A percentile compares a stretch with the other conserved stretches of the same genome.
phyloP scores from a whole-genome alignment of 345 rosid genomes.

The Moricandia moricandioides region DNA sequence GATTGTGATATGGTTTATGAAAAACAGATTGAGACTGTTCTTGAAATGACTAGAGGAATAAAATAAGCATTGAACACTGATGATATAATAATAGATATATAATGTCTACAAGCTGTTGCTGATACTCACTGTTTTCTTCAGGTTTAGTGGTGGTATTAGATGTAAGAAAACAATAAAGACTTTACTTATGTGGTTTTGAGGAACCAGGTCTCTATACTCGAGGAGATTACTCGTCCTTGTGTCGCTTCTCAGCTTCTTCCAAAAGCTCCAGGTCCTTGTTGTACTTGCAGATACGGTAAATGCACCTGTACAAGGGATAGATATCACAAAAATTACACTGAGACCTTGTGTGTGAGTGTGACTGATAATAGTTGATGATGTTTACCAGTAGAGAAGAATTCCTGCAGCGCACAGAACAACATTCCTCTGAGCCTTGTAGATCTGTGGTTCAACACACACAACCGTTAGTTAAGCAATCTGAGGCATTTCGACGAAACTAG shows the following conservation, averaged over 20 bases:
- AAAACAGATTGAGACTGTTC: not conserved
- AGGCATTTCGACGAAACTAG: not conserved
- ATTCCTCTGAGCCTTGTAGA: conserved; percentile 87
- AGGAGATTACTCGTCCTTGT: conserved; percentile 52
- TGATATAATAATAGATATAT: not conserved
- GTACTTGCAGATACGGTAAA: conserved; percentile 73
- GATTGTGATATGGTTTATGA: not conserved
- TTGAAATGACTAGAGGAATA: not conserved
- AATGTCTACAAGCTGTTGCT: not conserved
- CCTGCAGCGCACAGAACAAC: conserved; percentile 68
- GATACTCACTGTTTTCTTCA: not conserved
- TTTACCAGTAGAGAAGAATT: conserved; percentile 83
- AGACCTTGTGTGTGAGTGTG: not conserved
- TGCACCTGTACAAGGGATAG: conserved; percentile 44
- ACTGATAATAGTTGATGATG: not conserved
- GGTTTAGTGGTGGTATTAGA: not conserved
- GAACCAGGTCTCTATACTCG: not conserved
- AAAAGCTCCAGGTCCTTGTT: conserved; percentile 62
- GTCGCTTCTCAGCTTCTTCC: conserved; percentile 76
- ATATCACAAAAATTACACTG: not conserved
- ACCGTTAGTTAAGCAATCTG: not conserved
- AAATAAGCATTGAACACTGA: not conserved
- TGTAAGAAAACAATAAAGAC: not conserved
- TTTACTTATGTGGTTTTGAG: conserved; percentile 21
- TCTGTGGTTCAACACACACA: conserved; percentile 39